Evolutionary conservation across 1,139 yeast species (phyloP).

Genomic region (Candida pseudoviswanathii): DNA sequence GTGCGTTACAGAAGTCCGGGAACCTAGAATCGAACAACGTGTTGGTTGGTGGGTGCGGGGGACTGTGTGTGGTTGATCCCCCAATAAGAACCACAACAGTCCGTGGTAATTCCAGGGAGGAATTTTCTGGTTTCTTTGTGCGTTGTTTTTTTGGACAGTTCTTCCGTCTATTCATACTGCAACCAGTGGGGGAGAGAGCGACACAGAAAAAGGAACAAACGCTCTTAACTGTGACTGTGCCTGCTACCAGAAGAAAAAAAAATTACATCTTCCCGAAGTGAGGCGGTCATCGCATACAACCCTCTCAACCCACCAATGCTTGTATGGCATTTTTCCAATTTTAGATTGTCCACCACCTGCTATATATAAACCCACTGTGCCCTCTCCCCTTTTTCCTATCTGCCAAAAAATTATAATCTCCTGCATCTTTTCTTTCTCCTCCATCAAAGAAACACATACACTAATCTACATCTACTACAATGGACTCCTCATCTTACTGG

Average conservation of each 20-base stretch:
- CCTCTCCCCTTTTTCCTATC: neutral
- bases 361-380: neutral
- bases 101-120: neutral
- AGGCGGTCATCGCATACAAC: neutral
- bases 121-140: neutral
- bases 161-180: neutral
- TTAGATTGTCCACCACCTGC: neutral
- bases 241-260: neutral
- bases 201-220: neutral
- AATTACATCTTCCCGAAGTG: constrained; percentile 2
- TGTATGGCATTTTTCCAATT: neutral
- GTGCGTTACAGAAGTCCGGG: too few species aligned
- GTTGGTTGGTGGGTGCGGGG: too few species aligned
- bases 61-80: too few species aligned
- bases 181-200: too few species aligned
- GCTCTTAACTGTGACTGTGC: neutral
- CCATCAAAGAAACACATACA: neutral
- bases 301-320: neutral
- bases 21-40: too few species aligned
- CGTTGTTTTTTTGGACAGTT: neutral
- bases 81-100: too few species aligned
- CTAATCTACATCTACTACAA: constrained; percentile 8
- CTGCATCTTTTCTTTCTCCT: neutral
- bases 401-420: too few species aligned
- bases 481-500: constrained; percentile 23